Evolutionary conservation across 2,329 filamentous ascomycete species (phyloP), one percentile per base, ranked within the genome.

Genomic region (Fusarium setosum): DNA sequence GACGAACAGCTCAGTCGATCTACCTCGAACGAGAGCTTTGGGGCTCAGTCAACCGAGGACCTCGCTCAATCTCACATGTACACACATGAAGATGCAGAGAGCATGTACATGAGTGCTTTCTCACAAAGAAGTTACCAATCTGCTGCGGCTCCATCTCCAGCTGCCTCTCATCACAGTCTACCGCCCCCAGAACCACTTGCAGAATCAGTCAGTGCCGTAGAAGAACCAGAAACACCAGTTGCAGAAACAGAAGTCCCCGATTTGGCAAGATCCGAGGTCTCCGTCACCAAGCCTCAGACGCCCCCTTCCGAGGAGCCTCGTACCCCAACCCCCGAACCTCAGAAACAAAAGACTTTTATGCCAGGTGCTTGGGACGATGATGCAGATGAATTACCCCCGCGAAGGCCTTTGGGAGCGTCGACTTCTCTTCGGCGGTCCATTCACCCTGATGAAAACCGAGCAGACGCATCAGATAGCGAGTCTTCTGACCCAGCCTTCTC

Each of bases 21-120:
- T 24, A 56, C 55, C 6, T 63, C 62, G n/a, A 63, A 53, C 37
- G 65, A 56, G 24, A 64, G 65, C 24, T 61, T 63, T 37, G 61
- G 58, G 13, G 52, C 37, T 13, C 54, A 58, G 5, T 67, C 69
- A 21, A 49, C 59, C 5, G 82, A 87, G 31, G 87, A 90, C 60
- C 79, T 92, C 18, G 77, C 85, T 4, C 80, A 86, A 63, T 95
- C 92, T 6, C 89, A 87, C 37, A 73, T 94, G 2, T 95, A 92
- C 72, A 93, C 87, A 32, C 91, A 93, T 59, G 91, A 93, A 62
- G 92, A 95, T 63, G 92, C 92, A 0, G 89, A 93, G 72, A 96
- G 93, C 75, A 92, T 96, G 89, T 96, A 96, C 70, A 90, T 94
- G 89, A 95, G 88, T 63, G 88, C 88, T 2, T 86, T 90, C 50